These are phyloP conservation scores for Arabidopsis lyrata DNA, from an alignment of 441 rosid genomes.

Conservation along the genomic window DNA sequence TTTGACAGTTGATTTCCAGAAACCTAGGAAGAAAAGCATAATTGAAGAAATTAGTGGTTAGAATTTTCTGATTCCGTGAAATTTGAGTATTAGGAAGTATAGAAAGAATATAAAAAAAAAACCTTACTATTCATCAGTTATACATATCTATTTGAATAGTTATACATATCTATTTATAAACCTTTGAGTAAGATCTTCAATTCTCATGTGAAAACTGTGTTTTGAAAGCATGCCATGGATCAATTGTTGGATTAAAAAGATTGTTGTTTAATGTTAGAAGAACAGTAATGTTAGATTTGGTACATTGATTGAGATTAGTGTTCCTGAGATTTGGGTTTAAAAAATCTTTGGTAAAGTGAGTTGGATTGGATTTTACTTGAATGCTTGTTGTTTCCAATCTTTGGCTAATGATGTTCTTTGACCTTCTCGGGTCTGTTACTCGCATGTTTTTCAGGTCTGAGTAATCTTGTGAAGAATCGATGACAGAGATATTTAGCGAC, in stretches of 20 bases:
- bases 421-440: constrained; percentile 9
- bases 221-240: neutral
- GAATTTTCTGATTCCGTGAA: neutral
- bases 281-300: constrained; percentile 6
- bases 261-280: constrained; percentile 10
- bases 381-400: constrained; percentile 9
- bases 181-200: neutral
- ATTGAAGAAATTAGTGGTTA: neutral
- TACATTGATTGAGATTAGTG: constrained; percentile 13
- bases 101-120: neutral
- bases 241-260: constrained; percentile 17
- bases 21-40: neutral
- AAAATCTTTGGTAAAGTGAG: neutral
- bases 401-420: constrained; percentile 12
- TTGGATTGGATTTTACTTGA: constrained; percentile 4
- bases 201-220: neutral
- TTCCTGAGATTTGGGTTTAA: neutral
- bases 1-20: neutral
- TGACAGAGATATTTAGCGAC: constrained; percentile 63
- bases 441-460: constrained; percentile 52
- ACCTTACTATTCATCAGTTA: neutral
- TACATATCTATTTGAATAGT: neutral
- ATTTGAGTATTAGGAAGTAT: neutral
- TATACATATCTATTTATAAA: neutral
- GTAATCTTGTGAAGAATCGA: constrained; percentile 34